Evolutionary conservation across 139 green algal genomes (phyloP), one percentile per base, ranked within the genome.

Genomic region (Astrephomene gubernaculifera): DNA sequence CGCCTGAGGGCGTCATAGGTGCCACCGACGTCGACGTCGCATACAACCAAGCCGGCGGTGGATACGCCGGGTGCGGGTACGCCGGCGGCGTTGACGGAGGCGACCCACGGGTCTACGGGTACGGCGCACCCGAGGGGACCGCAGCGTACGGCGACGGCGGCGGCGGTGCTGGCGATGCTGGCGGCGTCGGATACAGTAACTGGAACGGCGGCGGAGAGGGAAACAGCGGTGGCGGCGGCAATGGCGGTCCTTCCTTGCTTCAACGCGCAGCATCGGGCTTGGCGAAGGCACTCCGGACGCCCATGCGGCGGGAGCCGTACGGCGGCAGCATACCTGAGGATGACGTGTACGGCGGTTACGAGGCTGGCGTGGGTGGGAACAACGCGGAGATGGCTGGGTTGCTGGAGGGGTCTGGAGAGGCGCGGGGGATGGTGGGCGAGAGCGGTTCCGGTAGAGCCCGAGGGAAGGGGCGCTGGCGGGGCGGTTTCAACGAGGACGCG

Each of bases 401-500:
- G 78, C 43, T 74, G 78, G 78, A 84, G 63, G 78, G 78, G 2
- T 84, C 78, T 5, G 78, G 78, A 21, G 78, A 84, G 60, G 76
- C 44, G 33, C 65, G 44, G 63, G 31, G 45, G 36, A 63, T 9
- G 19, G 39, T 57, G 21, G 27, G 39, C 27, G 35, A 41, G 25
- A 38, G 54, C 53, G 73, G 53, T 36, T 36, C 17, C 53, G 73
- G 35, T 25, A 53, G 14, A n/a, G n/a, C n/a, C n/a, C 5, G 73
- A 19, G 2, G 33, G 21, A 2, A 49, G 21, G 17, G 43, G 22
- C 29, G 33, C 7, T 21, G 65, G 57, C 69, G 38, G 12, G 69
- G 31, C 21, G 63, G 12, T 2, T n/a, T 5, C n/a, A 19, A 1
- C n/a, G 69, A 33, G 6, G 71, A 33, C 45, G 31, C 33, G 31